Evolutionary conservation across 106 monocot genomes (phyloP).

Genomic region (Dendrobium nobile): DNA sequence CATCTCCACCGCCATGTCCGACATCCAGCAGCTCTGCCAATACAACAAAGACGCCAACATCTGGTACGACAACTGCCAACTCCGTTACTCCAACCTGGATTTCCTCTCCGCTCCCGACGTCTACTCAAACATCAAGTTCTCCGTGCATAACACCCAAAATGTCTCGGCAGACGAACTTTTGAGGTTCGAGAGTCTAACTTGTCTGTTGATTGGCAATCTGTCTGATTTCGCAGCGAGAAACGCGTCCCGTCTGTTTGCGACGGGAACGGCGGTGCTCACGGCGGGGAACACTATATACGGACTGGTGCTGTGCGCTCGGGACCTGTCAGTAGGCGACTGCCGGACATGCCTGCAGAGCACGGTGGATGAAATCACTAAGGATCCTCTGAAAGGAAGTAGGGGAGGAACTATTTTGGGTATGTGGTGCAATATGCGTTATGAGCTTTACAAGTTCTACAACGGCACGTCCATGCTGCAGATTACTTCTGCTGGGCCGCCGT

Average conservation of each 20-base stretch:
- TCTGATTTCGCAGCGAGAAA: neutral
- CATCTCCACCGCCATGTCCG: slow-evolving; percentile 9
- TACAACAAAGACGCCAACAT: slow-evolving; percentile 18
- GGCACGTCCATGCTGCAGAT: slow-evolving; percentile 6
- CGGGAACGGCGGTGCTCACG: slow-evolving; percentile 2
- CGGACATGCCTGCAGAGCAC: slow-evolving; percentile 10
- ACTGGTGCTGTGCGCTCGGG: slow-evolving; percentile 31
- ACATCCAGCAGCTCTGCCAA: slow-evolving; percentile 14
- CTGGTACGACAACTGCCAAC: slow-evolving; percentile 32
- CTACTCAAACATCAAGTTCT: neutral
- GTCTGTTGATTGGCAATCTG: neutral
- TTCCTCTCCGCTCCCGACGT: slow-evolving; percentile 6
- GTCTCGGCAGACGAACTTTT: neutral
- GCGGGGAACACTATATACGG: slow-evolving; percentile 11
- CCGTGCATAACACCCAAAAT: neutral
- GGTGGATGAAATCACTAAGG: neutral
- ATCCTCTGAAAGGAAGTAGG: slow-evolving; percentile 1
- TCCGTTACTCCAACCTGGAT: slow-evolving; percentile 28
- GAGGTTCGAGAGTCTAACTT: slow-evolving; percentile 4
- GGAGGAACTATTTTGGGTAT: slow-evolving; percentile 17
- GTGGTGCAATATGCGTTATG: slow-evolving; percentile 38
- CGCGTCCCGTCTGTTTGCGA: slow-evolving; percentile 10
- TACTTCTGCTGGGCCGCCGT: neutral
- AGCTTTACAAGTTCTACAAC: slow-evolving; percentile 10
- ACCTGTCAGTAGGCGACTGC: slow-evolving; percentile 16